A percentile compares a stretch with the other conserved stretches of the same genome.
Conservation (phyloP, 768 basidiomycete genomes). For the Kwoniella botswanensis region DNA sequence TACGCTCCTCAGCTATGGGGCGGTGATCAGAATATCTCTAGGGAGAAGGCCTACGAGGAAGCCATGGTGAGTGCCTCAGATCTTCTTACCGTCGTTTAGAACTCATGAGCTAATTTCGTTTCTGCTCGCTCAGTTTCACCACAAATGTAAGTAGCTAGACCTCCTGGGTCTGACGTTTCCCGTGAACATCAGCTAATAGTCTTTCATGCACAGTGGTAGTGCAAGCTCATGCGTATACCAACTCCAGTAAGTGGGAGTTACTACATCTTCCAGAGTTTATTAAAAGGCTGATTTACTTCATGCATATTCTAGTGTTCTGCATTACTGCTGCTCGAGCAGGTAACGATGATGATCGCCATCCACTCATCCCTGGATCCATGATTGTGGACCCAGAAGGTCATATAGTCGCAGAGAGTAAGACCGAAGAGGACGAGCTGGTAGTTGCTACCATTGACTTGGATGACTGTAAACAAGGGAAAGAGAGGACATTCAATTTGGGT, state of each 20-base stretch:
- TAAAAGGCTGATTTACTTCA: not conserved
- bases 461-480: conserved; percentile 55
- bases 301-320: conserved; percentile 42
- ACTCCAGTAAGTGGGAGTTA: conserved; percentile 44
- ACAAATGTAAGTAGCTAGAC: conserved; percentile 39
- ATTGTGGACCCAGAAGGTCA: conserved; percentile 56
- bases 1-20: conserved; percentile 57
- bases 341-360: conserved; percentile 50
- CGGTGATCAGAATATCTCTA: conserved; percentile 49
- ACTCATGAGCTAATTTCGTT: not conserved
- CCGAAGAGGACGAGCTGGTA: conserved; percentile 53
- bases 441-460: conserved; percentile 53
- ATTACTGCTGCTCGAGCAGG: conserved; percentile 53
- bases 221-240: conserved; percentile 55
- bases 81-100: too few species aligned
- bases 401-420: conserved; percentile 55
- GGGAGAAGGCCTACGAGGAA: conserved; percentile 48
- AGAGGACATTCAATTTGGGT: conserved; percentile 54
- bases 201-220: conserved; percentile 38
- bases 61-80: conserved; percentile 41
- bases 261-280: not conserved
- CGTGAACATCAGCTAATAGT: not conserved
- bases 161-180: not conserved
- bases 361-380: conserved; percentile 53
- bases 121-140: conserved; percentile 43